phyloP scores from a whole-genome alignment of 768 basidiomycete species.

The Obba rivulosa region DNA sequence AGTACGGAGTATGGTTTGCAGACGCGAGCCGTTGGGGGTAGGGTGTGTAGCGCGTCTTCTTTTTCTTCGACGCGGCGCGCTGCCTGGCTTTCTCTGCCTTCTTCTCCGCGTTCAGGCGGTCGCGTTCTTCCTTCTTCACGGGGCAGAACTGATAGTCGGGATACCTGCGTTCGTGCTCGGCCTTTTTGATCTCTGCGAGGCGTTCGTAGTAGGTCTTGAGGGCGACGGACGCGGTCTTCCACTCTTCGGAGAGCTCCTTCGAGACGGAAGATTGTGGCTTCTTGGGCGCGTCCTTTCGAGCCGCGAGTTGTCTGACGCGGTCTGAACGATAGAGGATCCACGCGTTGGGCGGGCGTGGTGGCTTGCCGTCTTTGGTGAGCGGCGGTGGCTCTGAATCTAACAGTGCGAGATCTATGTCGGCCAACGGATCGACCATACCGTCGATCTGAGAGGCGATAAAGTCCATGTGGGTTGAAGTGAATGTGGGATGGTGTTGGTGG shows the following conservation, averaged over 20 bases:
- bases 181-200: conserved; percentile 15
- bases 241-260: background rate
- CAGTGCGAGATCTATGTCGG: too few relatives aligned
- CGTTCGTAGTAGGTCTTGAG: conserved; percentile 11
- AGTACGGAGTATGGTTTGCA: conserved; percentile 1
- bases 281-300: background rate
- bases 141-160: conserved; percentile 25
- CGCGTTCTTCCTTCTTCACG: conserved; percentile 17
- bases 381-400: too few relatives aligned
- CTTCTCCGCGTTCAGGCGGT: conserved; percentile 2
- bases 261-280: conserved; percentile 9
- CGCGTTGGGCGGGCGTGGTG: conserved; percentile 13
- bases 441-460: background rate
- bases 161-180: conserved; percentile 18
- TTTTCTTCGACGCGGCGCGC: conserved; percentile 6
- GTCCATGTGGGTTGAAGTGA: background rate
- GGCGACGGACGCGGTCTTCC: background rate
- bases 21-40: background rate
- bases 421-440: background rate
- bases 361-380: background rate
- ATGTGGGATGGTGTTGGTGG: background rate
- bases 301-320: background rate
- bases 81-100: conserved; percentile 5
- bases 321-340: conserved; percentile 17
- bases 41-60: background rate